Evolutionary conservation across 805 yeast genomes (phyloP).

Genomic region (Scheffersomyces ergatensis): DNA sequence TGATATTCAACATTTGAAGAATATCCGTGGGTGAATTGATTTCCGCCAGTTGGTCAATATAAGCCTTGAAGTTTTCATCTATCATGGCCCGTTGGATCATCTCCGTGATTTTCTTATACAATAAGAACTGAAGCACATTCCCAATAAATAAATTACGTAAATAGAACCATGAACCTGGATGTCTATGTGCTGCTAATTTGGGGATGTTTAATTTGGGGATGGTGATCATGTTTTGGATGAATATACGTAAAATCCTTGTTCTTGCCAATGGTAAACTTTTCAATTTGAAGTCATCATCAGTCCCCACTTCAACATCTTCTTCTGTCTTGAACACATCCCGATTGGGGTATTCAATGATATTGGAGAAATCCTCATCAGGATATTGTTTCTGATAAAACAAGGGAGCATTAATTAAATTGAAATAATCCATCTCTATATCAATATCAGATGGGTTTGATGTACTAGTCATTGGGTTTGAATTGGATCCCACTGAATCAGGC

Average conservation of each 20-base stretch:
- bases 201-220: slow-evolving; percentile 35
- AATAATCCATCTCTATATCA: slow-evolving; percentile 14
- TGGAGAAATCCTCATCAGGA: slow-evolving; percentile 31
- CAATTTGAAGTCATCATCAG: slow-evolving; percentile 14
- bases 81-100: slow-evolving; percentile 12
- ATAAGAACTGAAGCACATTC: slow-evolving; percentile 23
- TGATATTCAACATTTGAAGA: slow-evolving; percentile 5
- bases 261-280: slow-evolving; percentile 21
- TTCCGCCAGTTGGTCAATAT: slow-evolving; percentile 1
- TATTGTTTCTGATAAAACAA: slow-evolving; percentile 22
- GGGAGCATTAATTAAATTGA: slow-evolving; percentile 22
- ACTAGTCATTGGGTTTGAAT: slow-evolving; percentile 4
- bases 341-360: slow-evolving; percentile 16
- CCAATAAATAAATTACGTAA: slow-evolving; percentile 31
- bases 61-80: slow-evolving; percentile 9
- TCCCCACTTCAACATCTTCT: slow-evolving; percentile 9
- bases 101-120: slow-evolving; percentile 26
- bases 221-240: slow-evolving; percentile 23
- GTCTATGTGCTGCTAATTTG: slow-evolving; percentile 34
- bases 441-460: slow-evolving; percentile 6
- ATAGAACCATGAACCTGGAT: slow-evolving; percentile 41
- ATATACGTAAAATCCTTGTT: slow-evolving; percentile 21
- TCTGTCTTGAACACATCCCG: slow-evolving; percentile 2
- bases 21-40: slow-evolving; percentile 3
- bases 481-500: slow-evolving; percentile 5